Base-by-base conservation (phyloP, 805 yeast species). In the Pichia paraexigua region DNA sequence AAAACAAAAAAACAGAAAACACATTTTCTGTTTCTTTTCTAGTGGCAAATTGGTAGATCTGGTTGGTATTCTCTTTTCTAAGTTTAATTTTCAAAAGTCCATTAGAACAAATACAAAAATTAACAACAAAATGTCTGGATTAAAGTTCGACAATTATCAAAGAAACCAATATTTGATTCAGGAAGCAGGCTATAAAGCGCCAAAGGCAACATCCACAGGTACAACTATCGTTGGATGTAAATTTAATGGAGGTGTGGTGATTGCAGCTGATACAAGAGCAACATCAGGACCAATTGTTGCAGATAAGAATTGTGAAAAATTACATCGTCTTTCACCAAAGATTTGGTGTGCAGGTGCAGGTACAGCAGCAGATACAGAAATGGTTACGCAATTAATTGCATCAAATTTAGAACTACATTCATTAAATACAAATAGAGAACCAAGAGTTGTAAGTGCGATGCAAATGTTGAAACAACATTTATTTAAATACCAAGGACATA, bases 281-380 rank as follows among this genome's bases (percentile, higher is more conserved):
- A 94, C 99, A 3, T 85, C 94, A 39, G 99, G 99, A 15, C 85
- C 84, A 53, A 89, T 94, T 60, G 98, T 94, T 37, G 99, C 99
- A 9, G 98, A 94, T 72, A 94, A 94, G 75, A 94, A 94, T 73
- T 91, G 97, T 76, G 97, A 90, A 65, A 92, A 92, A 71, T 76
- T 94, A 58, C 97, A 92, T 71, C 74, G 95, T 60, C 76, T 91
- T 58, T 79, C 96, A 8, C 96, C 97, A 11, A 79, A 78, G 63
- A 90, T 91, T 66, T 92, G 97, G 97, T 92, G 99, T 82, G 99
- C 99, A 48, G 99, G 99, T 63, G 99, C 99, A 3, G 99, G 99
- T 69, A 94, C 99, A n/a, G 99, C 99, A 30, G 98, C 99, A 9
- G 99, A 94, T 67, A 94, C 97, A 13, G 98, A 94, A 68, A 89